These are phyloP conservation scores for Eimeria brunetti DNA, from an alignment of 169 alveolate genomes.

Conservation along the genomic window DNA sequence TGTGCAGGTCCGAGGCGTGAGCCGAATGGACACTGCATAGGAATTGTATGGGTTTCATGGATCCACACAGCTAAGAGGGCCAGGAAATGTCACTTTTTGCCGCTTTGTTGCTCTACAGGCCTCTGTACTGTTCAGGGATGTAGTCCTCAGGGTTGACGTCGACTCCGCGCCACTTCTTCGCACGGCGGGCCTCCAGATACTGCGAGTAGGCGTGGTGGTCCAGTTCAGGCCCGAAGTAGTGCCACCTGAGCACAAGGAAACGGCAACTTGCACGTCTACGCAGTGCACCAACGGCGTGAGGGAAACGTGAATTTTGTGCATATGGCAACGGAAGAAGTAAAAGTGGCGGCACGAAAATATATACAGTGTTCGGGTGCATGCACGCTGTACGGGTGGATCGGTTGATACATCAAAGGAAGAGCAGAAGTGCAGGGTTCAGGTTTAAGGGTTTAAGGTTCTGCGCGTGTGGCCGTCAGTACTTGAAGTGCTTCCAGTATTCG, in stretches of 20 bases:
- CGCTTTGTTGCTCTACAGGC: neutral
- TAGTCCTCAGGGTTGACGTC: constrained; percentile 90
- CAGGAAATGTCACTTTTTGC: neutral
- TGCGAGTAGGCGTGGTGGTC: constrained; percentile 93
- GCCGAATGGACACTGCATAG: neutral
- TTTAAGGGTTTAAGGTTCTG: no score
- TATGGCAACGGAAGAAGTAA: no score
- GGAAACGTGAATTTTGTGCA: no score
- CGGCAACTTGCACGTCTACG: neutral
- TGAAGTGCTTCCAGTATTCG: constrained; percentile 65
- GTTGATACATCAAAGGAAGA: no score
- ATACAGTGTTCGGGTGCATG: no score
- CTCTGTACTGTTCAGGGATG: constrained; percentile 91
- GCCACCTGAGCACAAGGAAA: constrained; percentile 83
- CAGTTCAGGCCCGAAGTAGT: constrained; percentile 88
- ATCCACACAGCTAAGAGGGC: neutral
- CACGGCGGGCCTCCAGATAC: constrained; percentile 91
- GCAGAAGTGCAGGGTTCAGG: no score
- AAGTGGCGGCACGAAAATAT: no score
- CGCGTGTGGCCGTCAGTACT: neutral
- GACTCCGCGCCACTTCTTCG: constrained; percentile 90
- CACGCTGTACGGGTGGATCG: no score
- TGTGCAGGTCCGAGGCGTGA: neutral
- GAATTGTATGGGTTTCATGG: neutral
- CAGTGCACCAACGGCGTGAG: no score